Evolutionary conservation across 306 rosid genomes (phyloP), one percentile per base, ranked within the genome.

Genomic region (Vigna angularis): DNA sequence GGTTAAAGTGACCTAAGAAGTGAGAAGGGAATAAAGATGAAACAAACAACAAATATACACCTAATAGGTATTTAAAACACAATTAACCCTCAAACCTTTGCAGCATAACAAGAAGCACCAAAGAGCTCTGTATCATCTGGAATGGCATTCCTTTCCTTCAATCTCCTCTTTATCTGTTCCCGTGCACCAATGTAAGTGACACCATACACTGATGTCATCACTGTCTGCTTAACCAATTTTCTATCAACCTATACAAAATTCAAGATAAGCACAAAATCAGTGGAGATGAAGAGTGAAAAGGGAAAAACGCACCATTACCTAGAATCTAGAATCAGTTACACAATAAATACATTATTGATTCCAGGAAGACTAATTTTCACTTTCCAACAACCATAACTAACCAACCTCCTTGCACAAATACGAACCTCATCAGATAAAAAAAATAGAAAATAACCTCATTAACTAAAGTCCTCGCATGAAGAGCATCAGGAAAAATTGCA

Each of bases 141-240:
- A 67, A 92, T 78, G 76, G 67, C 75, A 79, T 80, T 73, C 42
- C 93, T 90, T 55, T 95, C 98, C 85, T 95, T 89, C 87, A 95
- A 85, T 84, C 98, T 92, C 83, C 92, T 89, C 82, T 83, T 91
- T 79, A 95, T 95, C 86, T 95, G 98, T 76, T 92, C 98, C 66
- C 98, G 87, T 75, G 98, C 98, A 63, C 98, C 98, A 38, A 92
- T 79, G 73, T 86, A 95, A 44, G 98, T 95, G 90, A 95, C 98
- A 78, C 98, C 98, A 72, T 95, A 95, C 45, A 95, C 98, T 20
- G 98, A 95, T 67, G 98, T 95, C 98, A 95, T 95, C 92, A 95
- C 98, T 24, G 98, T 95, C 85, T 95, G 98, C 90, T 95, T 95
- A 81, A 95, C 98, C 91, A 95, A 88, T 82, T 95, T 95, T 78